Percentiles rank a stretch among this genome's conserved stretches.
These are phyloP conservation scores for Waltiozyma sp. DNA, from an alignment of 1,139 yeast species.

Conservation along the genomic window DNA sequence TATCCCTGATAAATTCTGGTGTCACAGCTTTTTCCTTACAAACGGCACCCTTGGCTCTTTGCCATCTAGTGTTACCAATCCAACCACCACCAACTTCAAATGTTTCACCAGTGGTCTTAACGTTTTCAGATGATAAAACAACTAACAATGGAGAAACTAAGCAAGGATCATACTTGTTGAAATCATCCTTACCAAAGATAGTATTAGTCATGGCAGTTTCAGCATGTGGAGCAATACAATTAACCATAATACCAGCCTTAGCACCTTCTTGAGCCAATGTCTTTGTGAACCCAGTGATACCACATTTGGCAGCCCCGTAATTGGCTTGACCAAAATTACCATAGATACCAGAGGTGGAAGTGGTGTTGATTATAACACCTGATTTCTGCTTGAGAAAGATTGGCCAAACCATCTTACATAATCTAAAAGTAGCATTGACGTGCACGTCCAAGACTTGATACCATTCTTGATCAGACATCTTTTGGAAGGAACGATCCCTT, in stretches of 20 bases:
- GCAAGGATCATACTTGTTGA: slow-evolving; percentile 76
- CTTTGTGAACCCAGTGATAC: slow-evolving; percentile 73
- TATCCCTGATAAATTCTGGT: slow-evolving; percentile 62
- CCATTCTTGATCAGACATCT: slow-evolving; percentile 85
- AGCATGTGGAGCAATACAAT: slow-evolving; percentile 92
- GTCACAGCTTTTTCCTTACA: slow-evolving; percentile 39
- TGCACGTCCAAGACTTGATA: slow-evolving; percentile 72
- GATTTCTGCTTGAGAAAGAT: slow-evolving; percentile 63
- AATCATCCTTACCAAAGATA: slow-evolving; percentile 65
- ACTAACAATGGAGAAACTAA: slow-evolving; percentile 89
- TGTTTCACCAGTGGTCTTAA: slow-evolving; percentile 56
- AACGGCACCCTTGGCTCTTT: slow-evolving; percentile 80
- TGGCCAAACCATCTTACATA: slow-evolving; percentile 92
- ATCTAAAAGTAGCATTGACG: slow-evolving; percentile 67
- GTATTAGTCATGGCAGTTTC: slow-evolving; percentile 96
- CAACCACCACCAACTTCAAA: slow-evolving; percentile 85
- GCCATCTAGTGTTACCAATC: slow-evolving; percentile 94
- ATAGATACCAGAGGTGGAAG: slow-evolving; percentile 94
- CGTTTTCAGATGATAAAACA: slow-evolving; percentile 61
- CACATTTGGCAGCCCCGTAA: slow-evolving; percentile 89
- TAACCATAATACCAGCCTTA: slow-evolving; percentile 62
- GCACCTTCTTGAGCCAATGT: slow-evolving; percentile 89
- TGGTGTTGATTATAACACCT: slow-evolving; percentile 79
- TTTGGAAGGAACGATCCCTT: slow-evolving; percentile 80
- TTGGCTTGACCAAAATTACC: slow-evolving; percentile 98